phyloP scores from a whole-genome alignment of 2,329 filamentous ascomycete genomes.

The Pseudophaeomoniella oleicola region DNA sequence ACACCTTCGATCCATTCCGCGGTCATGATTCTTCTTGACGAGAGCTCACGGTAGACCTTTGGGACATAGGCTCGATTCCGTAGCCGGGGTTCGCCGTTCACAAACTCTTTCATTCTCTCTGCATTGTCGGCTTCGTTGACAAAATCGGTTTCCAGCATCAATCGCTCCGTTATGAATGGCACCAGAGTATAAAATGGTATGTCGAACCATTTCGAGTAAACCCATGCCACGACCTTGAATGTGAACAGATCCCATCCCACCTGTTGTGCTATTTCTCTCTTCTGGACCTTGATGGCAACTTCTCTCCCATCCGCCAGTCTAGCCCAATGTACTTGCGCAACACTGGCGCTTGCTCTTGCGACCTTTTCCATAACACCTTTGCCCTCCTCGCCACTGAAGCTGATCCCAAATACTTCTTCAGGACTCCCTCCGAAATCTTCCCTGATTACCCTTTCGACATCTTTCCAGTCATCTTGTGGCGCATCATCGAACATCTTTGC shows the following conservation, averaged over 20 bases:
- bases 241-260: constrained; percentile 92
- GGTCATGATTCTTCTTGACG: constrained; percentile 71
- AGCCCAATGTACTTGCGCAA: constrained; percentile 96
- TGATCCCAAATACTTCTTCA: constrained; percentile 86
- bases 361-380: constrained; percentile 57
- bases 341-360: constrained; percentile 65
- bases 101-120: constrained; percentile 64
- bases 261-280: constrained; percentile 81
- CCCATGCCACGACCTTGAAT: constrained; percentile 71
- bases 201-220: constrained; percentile 80
- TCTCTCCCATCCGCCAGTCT: constrained; percentile 71
- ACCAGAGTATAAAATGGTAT: constrained; percentile 85
- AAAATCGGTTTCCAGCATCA: constrained; percentile 90
- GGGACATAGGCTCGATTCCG: constrained; percentile 78
- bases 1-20: constrained; percentile 97
- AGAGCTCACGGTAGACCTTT: constrained; percentile 67
- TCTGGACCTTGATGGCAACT: constrained; percentile 93
- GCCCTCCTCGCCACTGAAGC: constrained; percentile 52
- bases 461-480: constrained; percentile 77
- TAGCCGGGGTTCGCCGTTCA: constrained; percentile 61
- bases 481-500: constrained; percentile 94
- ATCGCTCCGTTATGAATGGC: constrained; percentile 82
- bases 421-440: constrained; percentile 76
- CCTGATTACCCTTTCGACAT: constrained; percentile 69
- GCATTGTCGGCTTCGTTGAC: constrained; percentile 81